Evolutionary conservation across 805 yeast genomes (phyloP), one percentile per base, ranked within the genome.

Genomic region (Myxozyma geophila): DNA sequence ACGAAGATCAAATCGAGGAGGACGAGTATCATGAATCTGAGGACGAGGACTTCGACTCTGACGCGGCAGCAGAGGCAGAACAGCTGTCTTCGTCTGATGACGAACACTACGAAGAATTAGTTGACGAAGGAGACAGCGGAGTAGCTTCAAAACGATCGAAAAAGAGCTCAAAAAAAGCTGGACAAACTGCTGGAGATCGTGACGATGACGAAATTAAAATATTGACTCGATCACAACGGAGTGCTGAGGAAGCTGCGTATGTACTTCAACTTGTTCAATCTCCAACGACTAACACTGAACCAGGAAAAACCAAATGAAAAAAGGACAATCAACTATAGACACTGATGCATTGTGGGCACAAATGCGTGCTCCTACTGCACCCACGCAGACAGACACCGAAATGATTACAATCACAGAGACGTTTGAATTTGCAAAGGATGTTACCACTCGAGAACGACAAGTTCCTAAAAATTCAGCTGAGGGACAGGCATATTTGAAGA

Each of bases 391-490:
- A 7, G 47, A 50, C 10, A 15, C 79, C 17, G 86, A 86, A 56
- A 82, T 82, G 72, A 83, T 93, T 60, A 84, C 85, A 70, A 92
- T 93, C 61, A 86, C 84, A 64, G 81, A 95, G 66, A 84, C 87
- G 1, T 93, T 90, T 73, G 88, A 89, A 62, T 93, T 91, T 81
- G 98, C 99, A 0, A 98, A 98, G 6, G 89, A 89, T 70, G 79
- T 85, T 1, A 81, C 88, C 1, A 84, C 88, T 0, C 97, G 92
- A 71, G 87, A 87, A 63, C 91, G 90, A 75, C 79, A 82, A 75
- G 98, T 95, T 0, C 88, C 85, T 53, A 83, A 82, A 7, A 81
- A 84, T 52, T 88, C 96, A 8, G 95, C 95, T 13, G 97, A 91
- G 74, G 98, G 96, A 0, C 85, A 85, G 68, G 97, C 92, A 19